Base-by-base conservation (phyloP, 306 rosid genomes). In the Alnus glutinosa region DNA sequence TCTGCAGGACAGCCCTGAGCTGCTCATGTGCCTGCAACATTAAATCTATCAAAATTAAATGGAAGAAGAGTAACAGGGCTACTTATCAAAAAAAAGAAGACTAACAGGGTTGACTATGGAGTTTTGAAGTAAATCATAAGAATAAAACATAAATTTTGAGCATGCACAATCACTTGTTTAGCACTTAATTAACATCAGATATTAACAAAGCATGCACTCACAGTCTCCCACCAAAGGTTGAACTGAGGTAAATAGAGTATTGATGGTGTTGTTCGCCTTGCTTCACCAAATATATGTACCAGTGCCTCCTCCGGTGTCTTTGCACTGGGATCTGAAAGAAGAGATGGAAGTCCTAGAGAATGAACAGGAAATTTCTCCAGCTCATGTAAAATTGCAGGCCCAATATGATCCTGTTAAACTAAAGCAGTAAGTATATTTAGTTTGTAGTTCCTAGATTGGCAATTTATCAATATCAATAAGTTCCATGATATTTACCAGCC, bases 391-490 rank as follows among this genome's bases (percentile, higher is more conserved):
- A 95, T 86, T 47, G 99, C 99, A 77, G 97, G 99, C 78, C 99
- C 99, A 87, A 95, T 89, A 88, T 95, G 99, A 88, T 95, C 99
- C 99, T 95, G 99, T 89, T 83, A 95, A 88, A 91, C 98, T 95
- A 92, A 91, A 90, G 85, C 89, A 90, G 99, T 90, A 91, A 95
- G 98, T 95, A 89, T 77, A 91, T 89, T 91, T 89, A 90, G 90
- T 81, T 77, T 89, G 73, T 74, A 80, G 83, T 74, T 80, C 36
- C 42, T 80, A 78, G 71, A 76, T 74, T 54, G 52, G 78, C 52
- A 70, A 64, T 74, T 47, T 78, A 68, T 58, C 76, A 71, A 83
- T 46, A 44, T 52, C 76, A 87, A 52, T 63, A 81, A 85, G 88
- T 78, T 85, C 77, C 85, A 82, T 82, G 88, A 79, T 61, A 88